Evolutionary conservation across 2,329 filamentous ascomycete species (phyloP).

Genomic region (Cladophialophora bantiana): DNA sequence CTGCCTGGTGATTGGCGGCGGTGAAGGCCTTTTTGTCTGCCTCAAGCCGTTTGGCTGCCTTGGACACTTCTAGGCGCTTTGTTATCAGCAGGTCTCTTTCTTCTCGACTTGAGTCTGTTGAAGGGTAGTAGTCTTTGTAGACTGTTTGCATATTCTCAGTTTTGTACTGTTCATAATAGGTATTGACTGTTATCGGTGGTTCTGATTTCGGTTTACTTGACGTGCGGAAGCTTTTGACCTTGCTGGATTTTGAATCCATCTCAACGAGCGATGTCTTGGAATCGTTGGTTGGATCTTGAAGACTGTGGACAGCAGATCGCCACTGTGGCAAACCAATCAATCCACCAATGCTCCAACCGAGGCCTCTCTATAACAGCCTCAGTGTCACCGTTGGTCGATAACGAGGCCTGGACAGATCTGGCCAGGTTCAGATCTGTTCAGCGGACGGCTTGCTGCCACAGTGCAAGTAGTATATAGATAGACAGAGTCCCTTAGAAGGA

Average conservation of each 20-base stretch:
- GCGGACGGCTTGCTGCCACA: too few relatives aligned
- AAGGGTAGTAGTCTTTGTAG: conserved; percentile 8
- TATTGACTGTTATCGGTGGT: neutral
- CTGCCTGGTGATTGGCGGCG: conserved; percentile 4
- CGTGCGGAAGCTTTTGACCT: neutral
- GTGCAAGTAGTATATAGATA: too few relatives aligned
- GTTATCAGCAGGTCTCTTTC: conserved; percentile 4
- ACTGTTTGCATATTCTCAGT: conserved; percentile 10
- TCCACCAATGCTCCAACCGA: too few relatives aligned
- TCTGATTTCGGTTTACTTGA: neutral
- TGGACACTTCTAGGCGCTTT: conserved; percentile 13
- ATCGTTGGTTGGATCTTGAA: neutral
- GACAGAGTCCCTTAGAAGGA: too few relatives aligned
- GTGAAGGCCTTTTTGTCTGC: conserved; percentile 6
- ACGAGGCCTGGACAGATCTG: too few relatives aligned
- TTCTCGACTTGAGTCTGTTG: neutral
- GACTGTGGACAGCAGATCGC: too few relatives aligned
- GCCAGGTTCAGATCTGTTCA: too few relatives aligned
- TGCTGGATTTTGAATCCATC: neutral
- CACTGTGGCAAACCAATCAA: too few relatives aligned
- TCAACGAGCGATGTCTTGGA: neutral
- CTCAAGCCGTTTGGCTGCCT: neutral
- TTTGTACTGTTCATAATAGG: conserved; percentile 10
- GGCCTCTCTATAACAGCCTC: too few relatives aligned
- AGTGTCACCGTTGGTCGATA: too few relatives aligned